Base-by-base conservation (phyloP, 164 flowering plant genomes). In the Kalanchoe fedtschenkoi region DNA sequence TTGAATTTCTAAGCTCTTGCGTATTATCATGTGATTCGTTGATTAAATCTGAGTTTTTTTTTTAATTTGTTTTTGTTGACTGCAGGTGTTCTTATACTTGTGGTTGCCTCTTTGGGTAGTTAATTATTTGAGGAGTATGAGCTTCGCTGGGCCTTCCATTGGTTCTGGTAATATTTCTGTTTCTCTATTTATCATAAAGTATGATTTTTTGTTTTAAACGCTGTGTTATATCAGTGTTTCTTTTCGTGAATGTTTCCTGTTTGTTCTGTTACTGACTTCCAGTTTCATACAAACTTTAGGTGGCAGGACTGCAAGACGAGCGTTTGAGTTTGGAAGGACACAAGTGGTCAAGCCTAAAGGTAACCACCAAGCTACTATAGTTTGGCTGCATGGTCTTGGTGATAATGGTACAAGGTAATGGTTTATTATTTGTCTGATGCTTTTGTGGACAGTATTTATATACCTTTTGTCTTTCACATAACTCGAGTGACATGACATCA, bases 321-420 rank as follows among this genome's bases (percentile, higher is more conserved):
- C 68, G 16, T 60, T 75, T 44, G 72, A 79, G 34, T 79, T 76
- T 73, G 83, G 83, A 39, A 76, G 69, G 64, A 79, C 83, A 5
- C 70, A 77, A 66, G 80, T 79, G 30, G 79, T 79, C 34, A 77
- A 73, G 64, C 83, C 83, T 34, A 77, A 72, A 66, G 83, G 80
- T 17, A 77, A 70, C 61, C 83, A 79, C 69, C 80, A 75, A 60
- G 83, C 81, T 7, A 77, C 83, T 44, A 64, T 79, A 11, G 83
- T 79, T 44, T 79, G 80, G 81, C 71, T 79, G 16, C 83, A 79
- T 66, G 83, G 83, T 14, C 80, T 79, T 69, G 83, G 81, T 63
- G 80, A 77, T 64, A 77, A 73, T 75, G 81, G 81, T 5, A 65
- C 77, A 35, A 79, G 79, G 80, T 77, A 61, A 41, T 32, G 0